A percentile compares a stretch with the other conserved stretches of the same genome.
phyloP scores from a whole-genome alignment of 345 rosid genomes.

The Sapria himalayana region DNA sequence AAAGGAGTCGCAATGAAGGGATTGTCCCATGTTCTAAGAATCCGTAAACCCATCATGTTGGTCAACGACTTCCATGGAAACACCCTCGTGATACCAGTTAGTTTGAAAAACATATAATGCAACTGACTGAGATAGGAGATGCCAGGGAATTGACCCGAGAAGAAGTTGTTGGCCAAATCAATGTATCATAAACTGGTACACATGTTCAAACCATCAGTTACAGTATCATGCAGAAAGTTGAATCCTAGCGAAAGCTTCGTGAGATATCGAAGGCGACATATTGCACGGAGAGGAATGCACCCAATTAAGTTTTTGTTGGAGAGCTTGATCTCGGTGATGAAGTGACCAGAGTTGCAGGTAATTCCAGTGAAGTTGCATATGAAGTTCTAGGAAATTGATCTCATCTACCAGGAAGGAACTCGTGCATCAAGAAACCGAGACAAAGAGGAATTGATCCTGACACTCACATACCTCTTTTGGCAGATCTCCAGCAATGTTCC shows the following conservation, averaged over 20 bases:
- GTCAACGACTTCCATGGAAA: conserved; percentile 59
- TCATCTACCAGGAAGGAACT: no score
- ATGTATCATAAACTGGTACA: conserved; percentile 31
- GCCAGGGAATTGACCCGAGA: conserved; percentile 45
- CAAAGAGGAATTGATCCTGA: no score
- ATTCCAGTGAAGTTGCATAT: conserved; percentile 37
- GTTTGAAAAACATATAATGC: conserved; percentile 31
- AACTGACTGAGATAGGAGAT: conserved; percentile 23
- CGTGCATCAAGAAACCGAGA: no score
- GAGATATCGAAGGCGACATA: conserved; percentile 29
- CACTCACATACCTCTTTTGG: no score
- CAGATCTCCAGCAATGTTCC: no score
- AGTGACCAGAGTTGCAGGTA: conserved; percentile 21
- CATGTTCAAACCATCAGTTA: conserved; percentile 17
- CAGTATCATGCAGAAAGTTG: conserved; percentile 26
- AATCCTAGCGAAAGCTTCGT: conserved; percentile 28
- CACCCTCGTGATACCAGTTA: conserved; percentile 38
- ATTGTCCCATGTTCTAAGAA: conserved; percentile 68
- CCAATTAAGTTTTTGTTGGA: conserved; percentile 21
- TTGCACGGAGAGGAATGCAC: conserved; percentile 27
- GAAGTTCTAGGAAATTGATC: no score
- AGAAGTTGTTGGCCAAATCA: conserved; percentile 36
- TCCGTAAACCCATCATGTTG: conserved; percentile 23
- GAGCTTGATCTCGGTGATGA: conserved; percentile 41
- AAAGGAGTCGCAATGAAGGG: conserved; percentile 26